A percentile compares a stretch with the other conserved stretches of the same genome.
These are phyloP conservation scores for Pelargonium myrrhifolium DNA, from an alignment of 441 rosid genomes.

Conservation along the genomic window DNA sequence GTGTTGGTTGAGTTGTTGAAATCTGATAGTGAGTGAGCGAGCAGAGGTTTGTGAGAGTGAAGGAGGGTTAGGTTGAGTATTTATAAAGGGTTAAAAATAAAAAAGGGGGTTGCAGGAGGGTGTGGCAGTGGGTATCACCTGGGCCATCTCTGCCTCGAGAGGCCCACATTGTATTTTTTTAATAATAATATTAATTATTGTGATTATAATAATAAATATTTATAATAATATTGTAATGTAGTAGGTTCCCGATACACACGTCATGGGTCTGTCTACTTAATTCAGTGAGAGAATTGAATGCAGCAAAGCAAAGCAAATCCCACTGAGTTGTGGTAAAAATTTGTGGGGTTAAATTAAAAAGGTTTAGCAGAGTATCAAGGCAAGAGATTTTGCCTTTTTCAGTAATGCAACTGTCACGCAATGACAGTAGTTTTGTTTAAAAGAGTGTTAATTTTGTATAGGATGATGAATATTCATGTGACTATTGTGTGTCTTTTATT, in stretches of 20 bases:
- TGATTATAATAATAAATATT: neutral
- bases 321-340: constrained; percentile 28
- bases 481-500: neutral
- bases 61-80: constrained; percentile 25
- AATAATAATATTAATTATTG: neutral
- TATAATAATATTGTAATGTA: constrained; percentile 5
- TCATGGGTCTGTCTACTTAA: constrained; percentile 25
- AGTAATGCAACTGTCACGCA: constrained; percentile 10
- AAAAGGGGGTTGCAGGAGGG: constrained; percentile 25
- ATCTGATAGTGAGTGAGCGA: constrained; percentile 11
- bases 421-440: neutral
- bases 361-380: constrained; percentile 17
- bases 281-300: constrained; percentile 28
- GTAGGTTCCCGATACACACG: constrained; percentile 36
- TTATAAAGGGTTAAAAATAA: constrained; percentile 35
- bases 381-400: constrained; percentile 17
- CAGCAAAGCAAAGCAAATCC: constrained; percentile 38
- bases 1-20: no score
- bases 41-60: constrained; percentile 4
- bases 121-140: constrained; percentile 60
- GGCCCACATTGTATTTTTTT: constrained; percentile 32
- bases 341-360: neutral
- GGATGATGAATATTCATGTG: no score
- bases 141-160: constrained; percentile 62
- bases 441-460: no score